Evolutionary conservation across 345 rosid species (phyloP), one percentile per base, ranked within the genome.

Genomic region (Brassica rapa): DNA sequence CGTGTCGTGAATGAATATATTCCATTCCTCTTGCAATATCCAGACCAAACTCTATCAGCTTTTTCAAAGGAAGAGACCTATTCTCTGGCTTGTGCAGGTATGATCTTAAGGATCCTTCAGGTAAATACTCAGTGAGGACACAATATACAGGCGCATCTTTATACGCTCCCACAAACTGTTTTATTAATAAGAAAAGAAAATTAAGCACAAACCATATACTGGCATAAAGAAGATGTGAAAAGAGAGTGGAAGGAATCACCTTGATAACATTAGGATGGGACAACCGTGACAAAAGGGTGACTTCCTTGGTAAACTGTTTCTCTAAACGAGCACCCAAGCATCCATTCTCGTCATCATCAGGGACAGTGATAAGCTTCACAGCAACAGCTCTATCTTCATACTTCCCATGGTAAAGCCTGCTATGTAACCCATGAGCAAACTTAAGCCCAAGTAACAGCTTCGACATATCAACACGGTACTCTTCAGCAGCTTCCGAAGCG

Each of bases 301-400:
- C 99, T 85, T 95, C 99, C 39, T 93, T 85, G 24, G 87, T 85
- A 77, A 90, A 95, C 80, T 93, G 99, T 62, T 91, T 95, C 86
- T 86, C 93, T 63, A 95, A 83, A 35, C 94, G 87, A 77, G 81
- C 83, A 7, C 91, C 90, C 80, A 93, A 81, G 60, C 79, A 73
- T 80, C 85, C 91, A 66, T 86, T 95, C 68, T 91, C 99, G 27
- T 88, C 98, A 77, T 90, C 98, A 78, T 93, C 99, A 6, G 96
- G 94, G 6, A 83, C 88, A 81, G 87, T 87, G 64, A 95, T 91
- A 74, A 95, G 88, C 86, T 95, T 95, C 77, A 95, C 98, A 0
- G 99, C 99, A 81, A 95, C 99, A 55, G 97, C 87, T 72, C 91
- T 90, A 57, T 93, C 99, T 49, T 89, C 89, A 74, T 95, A 95